phyloP scores from a whole-genome alignment of 2,329 filamentous ascomycete genomes.

The Ilyonectria sp. region DNA sequence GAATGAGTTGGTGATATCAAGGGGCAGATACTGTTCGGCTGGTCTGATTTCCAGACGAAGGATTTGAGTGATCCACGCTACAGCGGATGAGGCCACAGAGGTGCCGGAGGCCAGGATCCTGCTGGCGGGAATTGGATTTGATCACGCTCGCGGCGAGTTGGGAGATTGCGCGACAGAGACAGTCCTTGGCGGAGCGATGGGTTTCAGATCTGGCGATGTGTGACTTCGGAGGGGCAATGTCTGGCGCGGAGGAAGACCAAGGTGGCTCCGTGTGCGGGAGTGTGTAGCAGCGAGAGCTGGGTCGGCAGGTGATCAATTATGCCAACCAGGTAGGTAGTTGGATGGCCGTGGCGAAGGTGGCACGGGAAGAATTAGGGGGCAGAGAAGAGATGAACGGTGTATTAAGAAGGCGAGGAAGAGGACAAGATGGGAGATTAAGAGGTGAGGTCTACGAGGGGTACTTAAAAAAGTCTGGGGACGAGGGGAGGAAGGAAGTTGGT shows the following conservation, averaged over 20 bases:
- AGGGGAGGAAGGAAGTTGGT: slow-evolving; percentile 16
- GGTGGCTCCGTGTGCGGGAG: neutral
- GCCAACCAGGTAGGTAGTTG: neutral
- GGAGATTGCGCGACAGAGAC: neutral
- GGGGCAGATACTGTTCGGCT: slow-evolving; percentile 16
- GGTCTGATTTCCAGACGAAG: slow-evolving; percentile 24
- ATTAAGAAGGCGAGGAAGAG: slow-evolving; percentile 21
- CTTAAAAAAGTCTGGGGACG: slow-evolving; percentile 14
- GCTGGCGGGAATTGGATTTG: slow-evolving; percentile 15
- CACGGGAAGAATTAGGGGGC: slow-evolving; percentile 7
- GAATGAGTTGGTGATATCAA: neutral
- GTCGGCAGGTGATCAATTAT: slow-evolving; percentile 8
- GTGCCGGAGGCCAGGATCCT: slow-evolving; percentile 12
- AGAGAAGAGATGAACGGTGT: slow-evolving; percentile 9
- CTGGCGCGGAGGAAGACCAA: neutral
- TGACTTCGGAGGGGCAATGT: slow-evolving; percentile 6
- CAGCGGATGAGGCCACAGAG: neutral
- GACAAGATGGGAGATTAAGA: neutral
- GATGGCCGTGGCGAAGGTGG: neutral
- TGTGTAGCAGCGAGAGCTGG: slow-evolving; percentile 5
- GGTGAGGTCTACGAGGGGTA: slow-evolving; percentile 18
- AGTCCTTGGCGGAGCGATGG: slow-evolving; percentile 2
- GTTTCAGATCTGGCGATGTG: neutral
- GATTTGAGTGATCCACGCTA: slow-evolving; percentile 19
- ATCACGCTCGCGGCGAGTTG: slow-evolving; percentile 7